Evolutionary conservation across 2,329 filamentous ascomycete species (phyloP).

Genomic region (Thelonectria olida): DNA sequence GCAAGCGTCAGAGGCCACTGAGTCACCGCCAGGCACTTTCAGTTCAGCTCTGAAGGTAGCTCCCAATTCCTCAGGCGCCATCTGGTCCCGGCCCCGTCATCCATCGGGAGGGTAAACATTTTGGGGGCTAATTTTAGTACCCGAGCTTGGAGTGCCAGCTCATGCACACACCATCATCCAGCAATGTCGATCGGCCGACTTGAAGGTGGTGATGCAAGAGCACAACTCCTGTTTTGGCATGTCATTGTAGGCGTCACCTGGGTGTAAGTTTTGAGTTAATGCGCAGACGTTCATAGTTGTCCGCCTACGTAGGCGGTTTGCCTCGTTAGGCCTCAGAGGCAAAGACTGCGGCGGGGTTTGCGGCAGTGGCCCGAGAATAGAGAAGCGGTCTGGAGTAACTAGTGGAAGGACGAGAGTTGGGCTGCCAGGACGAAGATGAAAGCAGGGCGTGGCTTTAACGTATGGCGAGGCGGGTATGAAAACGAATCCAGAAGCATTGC

Average conservation of each 20-base stretch:
- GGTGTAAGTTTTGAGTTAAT: neutral
- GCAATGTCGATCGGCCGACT: conserved; percentile 37
- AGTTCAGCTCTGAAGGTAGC: neutral
- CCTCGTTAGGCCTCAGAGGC: conserved; percentile 7
- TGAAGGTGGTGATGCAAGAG: conserved; percentile 28
- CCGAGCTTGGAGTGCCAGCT: conserved; percentile 36
- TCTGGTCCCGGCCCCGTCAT: conserved; percentile 24
- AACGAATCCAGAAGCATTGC: conserved; percentile 11
- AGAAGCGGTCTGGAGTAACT: conserved; percentile 21
- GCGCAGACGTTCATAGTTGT: neutral
- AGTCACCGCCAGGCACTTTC: conserved; percentile 6
- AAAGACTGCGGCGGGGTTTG: neutral
- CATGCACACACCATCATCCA: conserved; percentile 39
- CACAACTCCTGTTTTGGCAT: conserved; percentile 22
- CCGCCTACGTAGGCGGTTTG: conserved; percentile 4
- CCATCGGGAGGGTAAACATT: conserved; percentile 26
- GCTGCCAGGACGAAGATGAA: neutral
- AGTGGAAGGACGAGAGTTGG: neutral
- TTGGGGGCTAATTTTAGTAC: conserved; percentile 40
- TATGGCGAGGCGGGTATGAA: neutral
- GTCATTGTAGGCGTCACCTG: conserved; percentile 31
- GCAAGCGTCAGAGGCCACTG: neutral
- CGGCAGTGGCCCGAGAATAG: conserved; percentile 8
- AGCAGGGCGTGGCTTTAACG: conserved; percentile 14
- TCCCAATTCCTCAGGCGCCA: conserved; percentile 19